Base-by-base conservation (phyloP, 495 filamentous ascomycete species). In the Patellaria atrata region DNA sequence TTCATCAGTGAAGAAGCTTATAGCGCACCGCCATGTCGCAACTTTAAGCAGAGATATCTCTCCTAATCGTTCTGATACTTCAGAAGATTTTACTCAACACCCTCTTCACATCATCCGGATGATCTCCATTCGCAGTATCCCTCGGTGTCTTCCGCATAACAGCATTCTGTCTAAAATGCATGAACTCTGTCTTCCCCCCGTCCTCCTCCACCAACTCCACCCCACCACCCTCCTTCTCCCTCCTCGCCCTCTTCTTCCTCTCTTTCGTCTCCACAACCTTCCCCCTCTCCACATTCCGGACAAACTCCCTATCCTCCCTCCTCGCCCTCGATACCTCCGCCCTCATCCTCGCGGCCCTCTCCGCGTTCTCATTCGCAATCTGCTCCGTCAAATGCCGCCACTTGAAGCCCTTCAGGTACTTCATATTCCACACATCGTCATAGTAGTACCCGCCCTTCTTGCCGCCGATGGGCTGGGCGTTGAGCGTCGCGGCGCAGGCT, bases 401-500 rank as follows among this genome's bases (percentile, higher is more conserved):
- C 49, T 80, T 84, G 51, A 87, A 89, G 2, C 83, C 82, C 22
- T 66, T 70, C 35, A 97, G 62, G 52, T 94, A 97, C 38, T 70
- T 75, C 42, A 79, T 64, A 50, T 76, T 89, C 80, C 81, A 92
- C 30, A 97, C 69, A 52, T 96, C 91, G 56, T 97, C 89, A 36
- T 79, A 71, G 56, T 94, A 97, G 57, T 75, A 91, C 9, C 73
- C 68, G 3, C 84, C 76, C 61, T 93, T 94, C 50, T 78, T 79
- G 11, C 85, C 89, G 17, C 84, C 84, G 27, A 94, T 74, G 16
- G 67, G 84, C 18, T 67, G 64, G 18, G 80, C 76, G 55, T 96
- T 96, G 22, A 96, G 56, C 2, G 79, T 68, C 49, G 92, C 85
- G n/a, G 78, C 84, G 4, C 70, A 80, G 7, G 75, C 56, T 51